Conservation (phyloP, 441 rosid genomes). For the Erodium moschatum region DNA sequence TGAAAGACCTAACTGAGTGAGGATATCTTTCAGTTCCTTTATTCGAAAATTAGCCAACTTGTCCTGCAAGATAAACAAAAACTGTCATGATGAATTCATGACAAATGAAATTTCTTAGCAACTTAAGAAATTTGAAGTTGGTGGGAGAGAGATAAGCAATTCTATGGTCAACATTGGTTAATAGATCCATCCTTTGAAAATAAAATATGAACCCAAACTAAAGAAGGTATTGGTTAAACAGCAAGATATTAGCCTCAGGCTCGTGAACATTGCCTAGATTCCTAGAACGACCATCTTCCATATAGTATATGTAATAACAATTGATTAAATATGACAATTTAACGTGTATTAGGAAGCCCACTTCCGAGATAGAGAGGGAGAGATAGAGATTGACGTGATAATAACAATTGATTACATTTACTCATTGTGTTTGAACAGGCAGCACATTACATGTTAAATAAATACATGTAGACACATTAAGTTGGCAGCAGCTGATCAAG, state of each 20-base stretch:
- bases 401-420: background rate
- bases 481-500: background rate
- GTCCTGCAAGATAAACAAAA: conserved; percentile 39
- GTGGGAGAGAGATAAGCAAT: background rate
- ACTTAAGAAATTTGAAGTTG: background rate
- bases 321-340: too few species aligned
- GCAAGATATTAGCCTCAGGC: conserved; percentile 1
- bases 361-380: too few species aligned
- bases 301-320: too few species aligned
- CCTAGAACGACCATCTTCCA: too few species aligned
- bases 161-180: background rate
- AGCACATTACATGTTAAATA: background rate
- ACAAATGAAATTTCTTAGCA: background rate
- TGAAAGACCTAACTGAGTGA: conserved; percentile 70
- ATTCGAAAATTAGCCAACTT: conserved; percentile 74
- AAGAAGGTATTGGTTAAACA: background rate
- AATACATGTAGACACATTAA: background rate
- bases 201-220: background rate
- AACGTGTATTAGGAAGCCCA: too few species aligned
- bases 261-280: background rate
- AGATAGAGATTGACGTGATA: background rate
- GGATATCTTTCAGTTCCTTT: conserved; percentile 92
- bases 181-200: background rate
- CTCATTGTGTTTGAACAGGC: background rate
- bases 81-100: background rate